Base-by-base conservation (phyloP, 164 flowering plant genomes). In the Stephania yunnanensis region DNA sequence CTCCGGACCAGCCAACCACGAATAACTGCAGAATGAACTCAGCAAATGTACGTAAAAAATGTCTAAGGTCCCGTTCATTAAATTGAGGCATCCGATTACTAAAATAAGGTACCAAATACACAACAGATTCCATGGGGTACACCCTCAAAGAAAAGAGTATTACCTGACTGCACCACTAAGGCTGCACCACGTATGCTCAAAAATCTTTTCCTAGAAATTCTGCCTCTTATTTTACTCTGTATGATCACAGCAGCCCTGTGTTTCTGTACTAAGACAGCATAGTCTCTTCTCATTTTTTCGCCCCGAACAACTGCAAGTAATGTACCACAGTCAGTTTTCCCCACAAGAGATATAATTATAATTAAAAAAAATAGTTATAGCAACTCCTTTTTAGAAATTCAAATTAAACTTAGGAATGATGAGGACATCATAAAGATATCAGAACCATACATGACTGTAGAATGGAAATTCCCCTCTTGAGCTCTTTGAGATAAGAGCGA, bases 1-100 rank as follows among this genome's bases (percentile, higher is more conserved):
- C 96, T 89, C 83, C 97, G 84, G 48, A 96, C 98, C 72, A 94
- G 80, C 92, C 97, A 93, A 74, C 99, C 98, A 75, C 98, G 99
- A 80, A 96, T 87, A 69, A 86, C 98, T 93, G 88, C 82, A 80
- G 76, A 58, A 73, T 22, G 48, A 31, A 31, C 72, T 29, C 13
- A n/a, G 29, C 46, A 74, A 2, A 30, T 7, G 15, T 50, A 36
- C 3, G 4, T 36, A 36, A 36, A 36, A 36, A 10, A 50, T 50
- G 55, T 50, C 15, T 50, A 50, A 0, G 1, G 66, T 69, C 44
- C 20, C 5, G 30, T 64, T 71, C 7, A 22, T 2, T 30, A 64
- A 50, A 30, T 64, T 31, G 71, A 30, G 63, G 55, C 55, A 50
- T 50, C 15, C 55, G 9, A 50, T 50, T 15, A 50, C 7, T 50